Conservation (phyloP, 345 rosid genomes). For the Gossypium anomalum region DNA sequence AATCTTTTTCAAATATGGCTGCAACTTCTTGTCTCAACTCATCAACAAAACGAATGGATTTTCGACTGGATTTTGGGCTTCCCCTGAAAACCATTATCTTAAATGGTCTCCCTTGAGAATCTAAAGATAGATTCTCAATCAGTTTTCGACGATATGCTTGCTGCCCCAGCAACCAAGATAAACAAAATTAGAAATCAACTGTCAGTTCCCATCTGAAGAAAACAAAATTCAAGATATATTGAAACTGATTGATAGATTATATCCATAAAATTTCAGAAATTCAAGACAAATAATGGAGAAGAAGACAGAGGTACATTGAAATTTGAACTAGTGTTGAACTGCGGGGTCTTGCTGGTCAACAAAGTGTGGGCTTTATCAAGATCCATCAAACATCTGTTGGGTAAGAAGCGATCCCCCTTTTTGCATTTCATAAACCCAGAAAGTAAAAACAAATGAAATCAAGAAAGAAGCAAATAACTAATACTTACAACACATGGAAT, state of each 20-base stretch:
- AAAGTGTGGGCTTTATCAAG: constrained; percentile 50
- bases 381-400: constrained; percentile 55
- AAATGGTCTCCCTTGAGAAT: constrained; percentile 43
- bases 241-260: neutral
- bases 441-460: neutral
- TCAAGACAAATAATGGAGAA: neutral
- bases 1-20: constrained; percentile 7
- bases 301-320: constrained; percentile 20
- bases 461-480: neutral
- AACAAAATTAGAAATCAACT: neutral
- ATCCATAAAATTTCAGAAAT: neutral
- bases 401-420: constrained; percentile 50
- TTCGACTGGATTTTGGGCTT: constrained; percentile 42
- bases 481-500: neutral
- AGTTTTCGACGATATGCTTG: constrained; percentile 29
- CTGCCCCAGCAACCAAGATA: constrained; percentile 26
- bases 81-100: constrained; percentile 51
- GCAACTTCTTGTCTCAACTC: constrained; percentile 37
- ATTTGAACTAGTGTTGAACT: constrained; percentile 11
- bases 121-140: constrained; percentile 32
- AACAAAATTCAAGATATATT: neutral
- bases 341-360: constrained; percentile 32
- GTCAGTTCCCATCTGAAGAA: neutral
- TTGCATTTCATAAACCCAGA: neutral
- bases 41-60: constrained; percentile 24